These are phyloP conservation scores for Linum lewisii DNA, from an alignment of 345 rosid genomes.

Conservation along the genomic window DNA sequence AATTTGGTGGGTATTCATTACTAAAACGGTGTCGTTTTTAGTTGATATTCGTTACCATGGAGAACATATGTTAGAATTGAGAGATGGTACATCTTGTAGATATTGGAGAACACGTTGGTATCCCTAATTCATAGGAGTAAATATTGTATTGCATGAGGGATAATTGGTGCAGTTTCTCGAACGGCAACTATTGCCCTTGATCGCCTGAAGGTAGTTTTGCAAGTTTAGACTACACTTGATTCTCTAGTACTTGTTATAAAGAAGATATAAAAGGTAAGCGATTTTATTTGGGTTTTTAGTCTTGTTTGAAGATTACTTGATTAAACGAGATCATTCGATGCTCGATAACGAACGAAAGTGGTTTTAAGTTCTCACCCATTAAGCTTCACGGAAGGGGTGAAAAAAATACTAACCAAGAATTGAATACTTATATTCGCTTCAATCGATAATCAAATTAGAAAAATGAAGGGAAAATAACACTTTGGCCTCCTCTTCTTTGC, in stretches of 20 bases:
- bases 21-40: too few species aligned
- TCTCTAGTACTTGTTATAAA: conserved; percentile 49
- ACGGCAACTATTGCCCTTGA: conserved; percentile 90
- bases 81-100: conserved; percentile 83
- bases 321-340: conserved; percentile 74
- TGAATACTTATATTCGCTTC: too few species aligned
- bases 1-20: too few species aligned
- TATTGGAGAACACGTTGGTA: conserved; percentile 79
- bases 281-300: conserved; percentile 58
- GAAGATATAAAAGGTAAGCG: conserved; percentile 54
- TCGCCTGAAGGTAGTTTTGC: conserved; percentile 71
- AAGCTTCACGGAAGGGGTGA: too few species aligned
- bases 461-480: too few species aligned
- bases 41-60: conserved; percentile 89
- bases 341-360: conserved; percentile 94
- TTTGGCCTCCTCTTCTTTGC: too few species aligned
- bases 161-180: conserved; percentile 85
- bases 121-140: conserved; percentile 64
- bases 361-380: conserved; percentile 73
- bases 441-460: too few species aligned
- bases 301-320: conserved; percentile 73
- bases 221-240: conserved; percentile 62
- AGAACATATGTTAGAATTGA: conserved; percentile 73
- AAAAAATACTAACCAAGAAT: too few species aligned
- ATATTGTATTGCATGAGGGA: conserved; percentile 81